phyloP scores from a whole-genome alignment of 805 yeast species.

The Saccharomycopsis fibuligera region DNA sequence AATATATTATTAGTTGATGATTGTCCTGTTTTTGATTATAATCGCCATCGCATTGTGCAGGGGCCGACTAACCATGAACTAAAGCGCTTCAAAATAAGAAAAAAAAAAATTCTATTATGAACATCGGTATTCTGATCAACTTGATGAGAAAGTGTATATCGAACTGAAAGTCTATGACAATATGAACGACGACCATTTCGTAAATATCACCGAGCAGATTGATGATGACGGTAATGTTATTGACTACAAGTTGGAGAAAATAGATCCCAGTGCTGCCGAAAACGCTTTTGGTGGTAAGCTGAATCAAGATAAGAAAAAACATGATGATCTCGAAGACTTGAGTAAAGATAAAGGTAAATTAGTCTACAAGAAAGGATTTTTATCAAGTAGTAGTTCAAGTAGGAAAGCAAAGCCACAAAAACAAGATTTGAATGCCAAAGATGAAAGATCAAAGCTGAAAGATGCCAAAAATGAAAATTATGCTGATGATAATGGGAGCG shows the following conservation, averaged over 20 bases:
- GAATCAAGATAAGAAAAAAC: neutral
- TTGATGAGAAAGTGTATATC: no score
- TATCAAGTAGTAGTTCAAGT: neutral
- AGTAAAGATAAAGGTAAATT: constrained; percentile 4
- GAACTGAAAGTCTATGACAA: no score
- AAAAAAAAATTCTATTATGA: no score
- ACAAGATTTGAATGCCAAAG: neutral
- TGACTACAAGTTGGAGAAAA: constrained; percentile 13
- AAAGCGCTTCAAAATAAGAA: no score
- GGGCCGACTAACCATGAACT: no score
- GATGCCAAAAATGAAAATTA: neutral
- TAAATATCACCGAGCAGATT: constrained; percentile 17
- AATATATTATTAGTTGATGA: no score
- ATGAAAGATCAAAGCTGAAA: neutral
- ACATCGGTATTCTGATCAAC: no score
- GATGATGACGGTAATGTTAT: constrained; percentile 20
- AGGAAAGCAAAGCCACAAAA: neutral
- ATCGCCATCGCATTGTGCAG: no score
- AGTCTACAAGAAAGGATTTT: constrained; percentile 18
- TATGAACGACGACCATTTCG: constrained; percentile 3
- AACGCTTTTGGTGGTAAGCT: neutral
- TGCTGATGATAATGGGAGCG: no score
- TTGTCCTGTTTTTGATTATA: no score
- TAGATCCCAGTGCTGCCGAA: constrained; percentile 1
- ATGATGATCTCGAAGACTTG: neutral